Evolutionary conservation across 768 basidiomycete species (phyloP).

Genomic region (Gloeophyllum trabeum): DNA sequence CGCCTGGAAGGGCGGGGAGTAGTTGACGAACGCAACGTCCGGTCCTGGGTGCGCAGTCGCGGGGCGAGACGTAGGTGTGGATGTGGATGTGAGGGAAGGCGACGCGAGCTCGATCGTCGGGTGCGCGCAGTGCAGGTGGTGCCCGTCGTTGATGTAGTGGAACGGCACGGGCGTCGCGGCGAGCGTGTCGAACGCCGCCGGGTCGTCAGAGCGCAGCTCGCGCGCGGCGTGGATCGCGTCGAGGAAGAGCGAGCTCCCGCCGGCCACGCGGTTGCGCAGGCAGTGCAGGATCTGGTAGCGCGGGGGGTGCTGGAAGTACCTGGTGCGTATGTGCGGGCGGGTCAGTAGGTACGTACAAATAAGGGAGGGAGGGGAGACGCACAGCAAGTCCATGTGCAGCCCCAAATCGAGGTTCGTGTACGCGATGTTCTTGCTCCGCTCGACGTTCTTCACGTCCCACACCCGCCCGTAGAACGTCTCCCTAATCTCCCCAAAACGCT

Average conservation of each 20-base stretch:
- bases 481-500: conserved; percentile 63
- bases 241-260: conserved; percentile 81
- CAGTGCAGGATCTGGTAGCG: conserved; percentile 91
- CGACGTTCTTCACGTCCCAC: conserved; percentile 79
- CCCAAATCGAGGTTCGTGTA: conserved; percentile 88
- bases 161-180: conserved; percentile 61
- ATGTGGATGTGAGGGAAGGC: neutral
- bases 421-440: conserved; percentile 80
- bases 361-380: conserved; percentile 20
- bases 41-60: too few species aligned
- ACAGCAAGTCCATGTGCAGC: conserved; percentile 89
- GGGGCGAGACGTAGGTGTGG: too few species aligned
- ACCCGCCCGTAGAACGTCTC: conserved; percentile 82
- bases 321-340: conserved; percentile 20
- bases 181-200: conserved; percentile 48
- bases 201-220: conserved; percentile 32
- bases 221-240: conserved; percentile 64
- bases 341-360: neutral
- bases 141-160: conserved; percentile 85
- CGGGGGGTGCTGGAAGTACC: conserved; percentile 87
- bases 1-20: conserved; percentile 92
- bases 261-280: conserved; percentile 71
- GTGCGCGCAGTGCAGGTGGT: conserved; percentile 66
- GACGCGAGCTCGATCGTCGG: conserved; percentile 60
- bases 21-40: conserved; percentile 64